Evolutionary conservation across 2,329 filamentous ascomycete species (phyloP).

Genomic region (Arthrobotrys conoides): DNA sequence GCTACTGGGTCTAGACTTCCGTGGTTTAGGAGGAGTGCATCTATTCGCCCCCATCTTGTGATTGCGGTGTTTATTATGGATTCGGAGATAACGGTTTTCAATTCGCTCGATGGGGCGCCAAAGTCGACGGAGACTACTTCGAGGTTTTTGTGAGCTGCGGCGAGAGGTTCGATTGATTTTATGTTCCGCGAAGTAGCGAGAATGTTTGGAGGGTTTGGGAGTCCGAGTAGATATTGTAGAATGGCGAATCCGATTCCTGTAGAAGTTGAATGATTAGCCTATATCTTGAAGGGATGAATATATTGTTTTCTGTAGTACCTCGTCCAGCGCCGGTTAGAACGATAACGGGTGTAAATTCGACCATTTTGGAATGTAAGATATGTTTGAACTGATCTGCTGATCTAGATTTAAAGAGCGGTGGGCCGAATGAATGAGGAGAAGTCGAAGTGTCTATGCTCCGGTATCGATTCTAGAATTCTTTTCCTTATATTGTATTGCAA

Average conservation of each 20-base stretch:
- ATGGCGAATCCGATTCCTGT: slow-evolving; percentile 75
- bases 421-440: too few species aligned
- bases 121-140: slow-evolving; percentile 74
- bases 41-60: slow-evolving; percentile 78
- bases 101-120: slow-evolving; percentile 66
- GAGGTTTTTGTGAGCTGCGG: slow-evolving; percentile 72
- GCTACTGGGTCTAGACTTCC: slow-evolving; percentile 81
- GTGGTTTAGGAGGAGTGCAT: slow-evolving; percentile 90
- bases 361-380: slow-evolving; percentile 30
- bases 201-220: slow-evolving; percentile 71
- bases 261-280: not conserved
- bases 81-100: slow-evolving; percentile 67
- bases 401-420: too few species aligned
- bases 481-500: not conserved
- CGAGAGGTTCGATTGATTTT: slow-evolving; percentile 71
- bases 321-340: slow-evolving; percentile 75
- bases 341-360: slow-evolving; percentile 67
- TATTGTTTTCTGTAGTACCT: slow-evolving; percentile 67
- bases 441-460: not conserved
- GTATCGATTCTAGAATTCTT: not conserved
- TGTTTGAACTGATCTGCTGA: too few species aligned
- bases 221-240: slow-evolving; percentile 73
- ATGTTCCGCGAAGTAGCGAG: slow-evolving; percentile 73
- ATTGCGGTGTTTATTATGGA: slow-evolving; percentile 76
- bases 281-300: not conserved